Evolutionary conservation across 225 moss, liverwort and hornwort species (phyloP), one percentile per base, ranked within the genome.

Genomic region (Sphagnum tenellum): DNA sequence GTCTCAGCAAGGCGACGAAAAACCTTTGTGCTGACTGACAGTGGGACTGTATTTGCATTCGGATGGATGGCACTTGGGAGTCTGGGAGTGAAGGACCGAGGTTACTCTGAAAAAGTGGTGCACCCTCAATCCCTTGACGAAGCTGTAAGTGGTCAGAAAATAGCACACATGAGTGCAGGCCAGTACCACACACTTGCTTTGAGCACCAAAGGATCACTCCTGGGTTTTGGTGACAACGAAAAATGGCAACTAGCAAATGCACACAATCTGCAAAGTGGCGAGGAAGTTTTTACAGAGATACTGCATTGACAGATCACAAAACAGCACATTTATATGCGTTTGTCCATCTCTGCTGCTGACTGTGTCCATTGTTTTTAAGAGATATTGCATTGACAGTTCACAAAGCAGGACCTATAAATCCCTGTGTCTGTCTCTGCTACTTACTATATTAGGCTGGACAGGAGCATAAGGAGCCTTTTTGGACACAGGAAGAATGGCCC

Each of bases 161-260:
- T 88, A 49, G 72, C 79, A 3, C 75, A 81, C 58, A 66, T 92
- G 5, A 78, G 81, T 46, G 75, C 88, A 8, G 95, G 92, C 4
- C 76, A 64, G 52, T 92, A 96, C 57, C 95, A 96, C 64, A 92
- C 95, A 11, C 70, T 83, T 60, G 81, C 74, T 45, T 47, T 82
- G 14, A 75, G 75, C 4, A 74, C 65, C 57, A 81, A 92, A 64
- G 86, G 85, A 29, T 55, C 72, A 50, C 67, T 92, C 45, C 67
- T 90, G 0, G 81, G 86, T 50, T 86, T 89, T 13, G 95, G 95
- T 49, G 92, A 96, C 69, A 85, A 81, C 9, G 86, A 83, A 2
- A 56, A 53, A 54, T 65, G 66, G 46, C 92, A 92, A 71, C 56
- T 96, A 8, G 83, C 80, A 59, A 66, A 69, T 29, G 29, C 29